Percentiles rank a stretch among this genome's conserved stretches.
phyloP scores from a whole-genome alignment of 2,329 filamentous ascomycete genomes.

The Monosporascus sp. region DNA sequence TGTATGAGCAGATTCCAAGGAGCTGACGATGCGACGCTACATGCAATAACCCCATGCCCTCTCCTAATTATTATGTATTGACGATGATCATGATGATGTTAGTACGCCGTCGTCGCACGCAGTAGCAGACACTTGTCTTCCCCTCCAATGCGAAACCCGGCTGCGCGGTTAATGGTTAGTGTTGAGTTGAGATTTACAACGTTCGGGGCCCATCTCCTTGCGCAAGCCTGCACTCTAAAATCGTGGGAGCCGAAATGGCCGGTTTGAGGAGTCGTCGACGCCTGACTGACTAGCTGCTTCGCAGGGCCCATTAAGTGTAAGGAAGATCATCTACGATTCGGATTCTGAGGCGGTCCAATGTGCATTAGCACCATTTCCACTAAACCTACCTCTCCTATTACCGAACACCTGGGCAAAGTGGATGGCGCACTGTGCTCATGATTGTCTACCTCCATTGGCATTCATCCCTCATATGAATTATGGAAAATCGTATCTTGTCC shows the following conservation, averaged over 20 bases:
- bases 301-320: background rate
- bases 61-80: too few species aligned
- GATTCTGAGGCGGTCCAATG: background rate
- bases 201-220: too few species aligned
- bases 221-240: background rate
- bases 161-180: too few species aligned
- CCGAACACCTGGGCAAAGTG: background rate
- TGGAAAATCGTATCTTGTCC: background rate
- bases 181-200: too few species aligned
- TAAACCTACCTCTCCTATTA: background rate
- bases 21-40: conserved; percentile 22
- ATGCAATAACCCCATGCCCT: background rate
- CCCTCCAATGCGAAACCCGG: too few species aligned
- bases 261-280: background rate
- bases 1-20: conserved; percentile 21
- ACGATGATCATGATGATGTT: too few species aligned
- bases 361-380: background rate
- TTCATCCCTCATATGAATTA: too few species aligned
- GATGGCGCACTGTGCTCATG: background rate
- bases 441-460: background rate
- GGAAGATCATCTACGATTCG: background rate
- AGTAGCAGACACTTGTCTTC: too few species aligned
- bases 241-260: background rate
- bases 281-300: background rate
- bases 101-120: too few species aligned